Conservation (phyloP, 2,329 filamentous ascomycete species). For the Fusarium incarnatum region DNA sequence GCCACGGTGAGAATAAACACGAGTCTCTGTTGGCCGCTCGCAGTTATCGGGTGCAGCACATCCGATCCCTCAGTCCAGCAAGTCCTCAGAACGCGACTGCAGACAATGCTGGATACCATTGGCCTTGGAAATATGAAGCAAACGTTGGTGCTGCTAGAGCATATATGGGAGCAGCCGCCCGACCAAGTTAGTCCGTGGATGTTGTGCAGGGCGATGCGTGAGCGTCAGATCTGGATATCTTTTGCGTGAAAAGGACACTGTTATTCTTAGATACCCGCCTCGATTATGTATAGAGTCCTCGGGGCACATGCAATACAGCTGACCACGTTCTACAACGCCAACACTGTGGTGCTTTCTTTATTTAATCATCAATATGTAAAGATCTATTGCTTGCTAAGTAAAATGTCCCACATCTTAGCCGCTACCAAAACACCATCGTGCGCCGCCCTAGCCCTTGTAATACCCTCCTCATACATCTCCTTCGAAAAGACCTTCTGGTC, state of each 20-base stretch:
- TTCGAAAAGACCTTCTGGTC: constrained; percentile 45
- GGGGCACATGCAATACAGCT: constrained; percentile 15
- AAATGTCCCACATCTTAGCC: constrained; percentile 46
- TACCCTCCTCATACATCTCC: constrained; percentile 45
- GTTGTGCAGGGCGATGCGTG: constrained; percentile 58
- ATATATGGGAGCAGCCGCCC: constrained; percentile 54
- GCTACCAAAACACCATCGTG: constrained; percentile 48
- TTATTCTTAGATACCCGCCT: constrained; percentile 23
- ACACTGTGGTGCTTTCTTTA: not conserved
- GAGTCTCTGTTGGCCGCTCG: constrained; percentile 55
- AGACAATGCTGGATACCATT: constrained; percentile 52
- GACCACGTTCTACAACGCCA: not conserved
- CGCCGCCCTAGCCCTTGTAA: constrained; percentile 41
- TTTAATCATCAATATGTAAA: not conserved
- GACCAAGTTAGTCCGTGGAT: constrained; percentile 56
- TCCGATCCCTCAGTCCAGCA: constrained; percentile 51
- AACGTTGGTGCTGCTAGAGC: constrained; percentile 56
- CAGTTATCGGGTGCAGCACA: constrained; percentile 54
- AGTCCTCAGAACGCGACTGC: constrained; percentile 50
- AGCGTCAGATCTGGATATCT: constrained; percentile 61
- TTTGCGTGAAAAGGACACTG: constrained; percentile 53
- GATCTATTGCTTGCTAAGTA: constrained; percentile 2
- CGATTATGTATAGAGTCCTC: constrained; percentile 8
- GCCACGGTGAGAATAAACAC: constrained; percentile 53
- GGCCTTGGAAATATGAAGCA: constrained; percentile 60